These are phyloP conservation scores for Mesembryanthemum crystallinum DNA, from an alignment of 148 eudicot species.

Conservation along the genomic window DNA sequence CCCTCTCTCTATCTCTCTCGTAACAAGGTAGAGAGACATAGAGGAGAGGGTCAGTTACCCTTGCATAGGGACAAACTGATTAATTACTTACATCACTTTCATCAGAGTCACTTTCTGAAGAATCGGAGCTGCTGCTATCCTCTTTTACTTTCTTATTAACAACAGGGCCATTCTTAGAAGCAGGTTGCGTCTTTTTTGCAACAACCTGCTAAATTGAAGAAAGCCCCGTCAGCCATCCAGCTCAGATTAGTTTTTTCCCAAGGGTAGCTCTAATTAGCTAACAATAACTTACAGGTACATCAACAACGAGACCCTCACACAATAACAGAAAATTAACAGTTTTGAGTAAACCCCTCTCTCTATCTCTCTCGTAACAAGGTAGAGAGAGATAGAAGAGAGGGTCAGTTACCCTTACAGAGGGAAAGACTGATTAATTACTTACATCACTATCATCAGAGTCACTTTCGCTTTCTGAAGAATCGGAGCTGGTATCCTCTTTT, in stretches of 20 bases:
- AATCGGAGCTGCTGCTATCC: conserved; percentile 34
- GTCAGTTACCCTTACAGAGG: too few relatives aligned
- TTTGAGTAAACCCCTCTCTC: too few relatives aligned
- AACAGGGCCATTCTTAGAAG: conserved; percentile 30
- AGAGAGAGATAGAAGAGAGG: too few relatives aligned
- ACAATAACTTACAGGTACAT: background rate
- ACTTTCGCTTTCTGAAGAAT: conserved; percentile 35
- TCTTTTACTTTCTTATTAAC: conserved; percentile 24
- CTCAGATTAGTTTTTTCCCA: too few relatives aligned
- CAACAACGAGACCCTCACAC: too few relatives aligned
- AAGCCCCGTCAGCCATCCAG: background rate
- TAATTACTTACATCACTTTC: conserved; percentile 29
- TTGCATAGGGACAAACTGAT: background rate
- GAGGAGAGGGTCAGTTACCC: too few relatives aligned
- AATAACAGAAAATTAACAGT: too few relatives aligned
- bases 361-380: too few relatives aligned
- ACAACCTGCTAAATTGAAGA: conserved; percentile 14
- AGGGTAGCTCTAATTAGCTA: too few relatives aligned
- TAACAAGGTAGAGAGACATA: too few relatives aligned
- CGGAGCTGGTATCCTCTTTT: conserved; percentile 27
- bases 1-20: too few relatives aligned
- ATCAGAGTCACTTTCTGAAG: conserved; percentile 45
- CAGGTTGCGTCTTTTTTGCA: conserved; percentile 24
- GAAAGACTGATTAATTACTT: background rate
- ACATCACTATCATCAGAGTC: conserved; percentile 41